Evolutionary conservation across 495 filamentous ascomycete genomes (phyloP), one percentile per base, ranked within the genome.

Genomic region (Penicillium mononematosum): DNA sequence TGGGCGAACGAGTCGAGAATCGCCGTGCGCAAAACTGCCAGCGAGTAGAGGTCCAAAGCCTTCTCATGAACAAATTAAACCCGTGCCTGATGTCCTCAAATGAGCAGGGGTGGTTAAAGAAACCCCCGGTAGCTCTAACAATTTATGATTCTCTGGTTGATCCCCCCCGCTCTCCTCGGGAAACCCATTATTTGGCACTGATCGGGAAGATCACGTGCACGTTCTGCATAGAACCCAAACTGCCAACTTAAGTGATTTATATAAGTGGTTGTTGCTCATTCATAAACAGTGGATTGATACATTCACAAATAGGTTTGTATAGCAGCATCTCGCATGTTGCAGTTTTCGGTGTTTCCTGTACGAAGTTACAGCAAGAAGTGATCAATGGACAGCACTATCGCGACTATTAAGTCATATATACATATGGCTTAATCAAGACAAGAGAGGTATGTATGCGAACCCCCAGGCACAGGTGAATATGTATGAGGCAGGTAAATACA

Each of bases 1-100:
- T 55, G 62, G 63, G 54, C 47, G 70, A 61, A 54, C 56, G 49
- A 52, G 64, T 70, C 45, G 71, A 77, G 25, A 71, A 57, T 64
- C 67, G 70, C 54, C 66, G 59, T 43, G 55, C 57, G 58, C 29
- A 50, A 56, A 44, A 65, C 48, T 55, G 62, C 41, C 39, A 65
- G 56, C 58, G 46, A 48, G 61, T 25, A 42, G 61, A 56, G 44
- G 20, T 55, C 61, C 59, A 68, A 32, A 63, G 46, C 38, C 60
- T 45, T 66, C 58, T 56, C 68, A 70, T 70, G 50, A 46, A 66
- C 63, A 62, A 66, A 24, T 42, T n/a, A 55, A 16, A 20, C 53
- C 58, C 59, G 46, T 58, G 49, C 56, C 55, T 57, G 58, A 47
- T 11, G 53, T 36, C 59, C 59, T 59, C 32, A 45, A 46, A 24